Base-by-base conservation (phyloP, 2,329 filamentous ascomycete genomes). In the Orbilia quercus region DNA sequence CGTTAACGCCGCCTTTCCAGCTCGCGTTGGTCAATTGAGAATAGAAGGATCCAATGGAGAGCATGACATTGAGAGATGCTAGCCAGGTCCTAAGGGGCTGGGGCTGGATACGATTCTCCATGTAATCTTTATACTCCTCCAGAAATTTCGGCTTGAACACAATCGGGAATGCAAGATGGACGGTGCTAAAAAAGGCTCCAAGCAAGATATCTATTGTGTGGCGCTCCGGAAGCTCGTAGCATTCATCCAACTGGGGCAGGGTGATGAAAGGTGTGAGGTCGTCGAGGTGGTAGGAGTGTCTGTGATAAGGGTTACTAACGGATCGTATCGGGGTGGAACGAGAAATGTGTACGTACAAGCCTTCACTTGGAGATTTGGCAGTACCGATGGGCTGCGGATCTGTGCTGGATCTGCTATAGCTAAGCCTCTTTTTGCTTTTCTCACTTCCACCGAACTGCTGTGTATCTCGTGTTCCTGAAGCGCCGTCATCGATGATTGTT, bases 31-130 rank as follows among this genome's bases (percentile, higher is more conserved):
- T 76, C 23, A 78, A 51, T 11, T 75, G 70, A 40, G 70, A 62
- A 50, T 78, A 77, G 34, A 78, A 60, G 9, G 74, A 66, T 5
- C 75, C 66, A 47, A 77, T 74, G 5, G 76, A 76, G 36, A 77
- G 75, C 14, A 77, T 70, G 12, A 77, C 59, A 16, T 77, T 77
- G 12, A 77, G 38, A 5, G 75, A 38, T 50, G 75, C 74, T 4
- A 77, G 66, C 75, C 75, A 76, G 11, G 74, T 74, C 18, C 75
- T 75, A 45, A 77, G 74, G 36, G 72, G 76, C 7, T 66, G 70
- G 11, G 76, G 76, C 11, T 76, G 70, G 38, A 75, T 76, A 40
- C 65, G 65, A 11, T 57, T 65, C 38, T 75, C 69, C 47, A 77
- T 77, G 55, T 73, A 62, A 9, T 5, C 25, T 67, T 58, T 69